Base-by-base conservation (phyloP, 306 rosid genomes). In the Pachyrhizus erosus region DNA sequence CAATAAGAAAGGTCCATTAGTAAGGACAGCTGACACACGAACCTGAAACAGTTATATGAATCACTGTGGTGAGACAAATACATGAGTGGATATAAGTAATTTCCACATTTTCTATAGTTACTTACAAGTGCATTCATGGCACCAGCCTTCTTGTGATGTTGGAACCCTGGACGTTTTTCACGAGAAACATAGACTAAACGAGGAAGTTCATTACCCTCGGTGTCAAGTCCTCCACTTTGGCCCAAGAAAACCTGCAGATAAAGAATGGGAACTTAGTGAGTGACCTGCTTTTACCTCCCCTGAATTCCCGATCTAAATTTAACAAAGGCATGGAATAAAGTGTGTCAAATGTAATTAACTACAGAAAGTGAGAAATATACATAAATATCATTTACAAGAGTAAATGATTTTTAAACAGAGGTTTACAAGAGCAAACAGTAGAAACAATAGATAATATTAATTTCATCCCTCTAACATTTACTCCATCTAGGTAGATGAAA, bases 101-200 rank as follows among this genome's bases (percentile, higher is more conserved):
- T 26, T 43, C 29, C 52, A 76, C 18, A 46, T 26, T 18, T 49
- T 62, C 43, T 51, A 45, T 11, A 2, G 70, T 31, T 75, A 87
- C 98, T 87, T 83, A 93, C 98, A 75, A 93, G 92, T 66, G 98
- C 89, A 86, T 93, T 93, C 98, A 93, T 93, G 81, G 98, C 98
- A 86, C 98, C 98, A 9, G 98, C 98, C 85, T 93, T 93, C 91
- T 93, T 93, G 87, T 93, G 98, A 86, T 93, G 98, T 79, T 93
- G 98, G 83, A 93, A 93, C 52, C 98, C 98, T 2, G 97, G 98
- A 88, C 98, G 98, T 88, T 93, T 93, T 83, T 93, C 98, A 87
- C 98, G 98, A 88, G 98, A 93, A 69, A 93, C 98, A 83, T 93
- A 93, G 39, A 93, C 97, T 64, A 93, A 76, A 18, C 97, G 98